Evolutionary conservation across 495 filamentous ascomycete species (phyloP).

Genomic region (Penicillium paxilli): DNA sequence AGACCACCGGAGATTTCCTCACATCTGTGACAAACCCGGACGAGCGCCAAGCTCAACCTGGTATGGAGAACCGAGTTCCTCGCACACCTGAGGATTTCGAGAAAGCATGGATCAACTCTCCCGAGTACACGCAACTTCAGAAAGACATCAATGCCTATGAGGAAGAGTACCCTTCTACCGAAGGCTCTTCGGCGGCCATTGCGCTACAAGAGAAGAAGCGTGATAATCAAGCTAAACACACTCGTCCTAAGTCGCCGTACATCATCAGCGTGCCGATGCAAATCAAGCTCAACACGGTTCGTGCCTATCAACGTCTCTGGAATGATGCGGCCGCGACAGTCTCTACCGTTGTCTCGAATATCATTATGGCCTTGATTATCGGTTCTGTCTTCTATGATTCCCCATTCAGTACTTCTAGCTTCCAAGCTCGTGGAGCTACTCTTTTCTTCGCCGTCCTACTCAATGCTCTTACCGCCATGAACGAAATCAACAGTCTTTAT

Average conservation of each 20-base stretch:
- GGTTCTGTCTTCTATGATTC: slow-evolving; percentile 81
- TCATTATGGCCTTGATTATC: slow-evolving; percentile 75
- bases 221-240: slow-evolving; percentile 31
- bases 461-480: slow-evolving; percentile 48
- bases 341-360: slow-evolving; percentile 68
- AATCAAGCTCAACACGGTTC: slow-evolving; percentile 41
- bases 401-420: slow-evolving; percentile 55
- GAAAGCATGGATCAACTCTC: slow-evolving; percentile 51
- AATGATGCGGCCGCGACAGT: slow-evolving; percentile 71
- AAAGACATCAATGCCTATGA: slow-evolving; percentile 51
- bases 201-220: slow-evolving; percentile 30
- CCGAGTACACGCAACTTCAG: slow-evolving; percentile 46
- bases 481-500: slow-evolving; percentile 59
- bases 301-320: slow-evolving; percentile 54
- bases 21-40: slow-evolving; percentile 66
- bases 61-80: slow-evolving; percentile 62
- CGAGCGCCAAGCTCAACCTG: slow-evolving; percentile 57
- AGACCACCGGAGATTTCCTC: slow-evolving; percentile 68
- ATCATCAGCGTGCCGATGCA: slow-evolving; percentile 42
- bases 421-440: slow-evolving; percentile 72
- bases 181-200: slow-evolving; percentile 6
- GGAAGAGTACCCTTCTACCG: slow-evolving; percentile 16
- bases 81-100: slow-evolving; percentile 70
- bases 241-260: slow-evolving; percentile 36
- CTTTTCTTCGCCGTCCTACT: slow-evolving; percentile 84